Evolutionary conservation across 2,329 filamentous ascomycete genomes (phyloP), one percentile per base, ranked within the genome.

Genomic region (Ascochyta fabae): DNA sequence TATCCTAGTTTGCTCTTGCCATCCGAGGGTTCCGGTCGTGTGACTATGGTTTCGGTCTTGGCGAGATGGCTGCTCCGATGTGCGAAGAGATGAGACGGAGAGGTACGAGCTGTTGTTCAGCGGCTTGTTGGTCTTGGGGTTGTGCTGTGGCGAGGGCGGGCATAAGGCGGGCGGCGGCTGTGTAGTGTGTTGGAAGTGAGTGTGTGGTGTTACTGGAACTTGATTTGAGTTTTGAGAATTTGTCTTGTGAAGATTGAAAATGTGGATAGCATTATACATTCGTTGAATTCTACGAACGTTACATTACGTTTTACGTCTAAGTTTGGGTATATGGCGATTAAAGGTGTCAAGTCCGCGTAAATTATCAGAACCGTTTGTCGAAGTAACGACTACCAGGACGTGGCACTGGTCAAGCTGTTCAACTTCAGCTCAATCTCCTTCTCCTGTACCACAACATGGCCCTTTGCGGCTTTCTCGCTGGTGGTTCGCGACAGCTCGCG

Each of bases 401-500:
- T 56, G 5, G 47, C 53, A 15, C 53, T 56, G 6, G 36, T 27
- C 31, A 56, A 9, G 33, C 53, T 56, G 3, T 43, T 47, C 29
- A 56, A n/a, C 22, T 48, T 35, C 10, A 51, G 15, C n/a, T 47
- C 29, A 12, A 67, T 54, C 40, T 65, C 58, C 27, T 36, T 52
- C 26, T 59, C 56, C 22, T 59, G 53, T 39, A 68, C 56, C 1
- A 59, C 51, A 3, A 65, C 45, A 23, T 60, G 58, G 7, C 47
- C 59, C 44, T 62, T 63, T 43, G 55, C 53, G 8, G n/a, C 19
- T 35, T 35, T 48, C 31, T 51, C 48, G 19, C 31, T 39, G 40
- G 61, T 61, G 29, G 60, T 67, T 6, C 70, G 60, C 34, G 56
- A 67, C n/a, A 70, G 49, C 42, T 75, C 72, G 35, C 72, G 60